phyloP scores from a whole-genome alignment of 441 rosid species.

The Omphalea diandra region DNA sequence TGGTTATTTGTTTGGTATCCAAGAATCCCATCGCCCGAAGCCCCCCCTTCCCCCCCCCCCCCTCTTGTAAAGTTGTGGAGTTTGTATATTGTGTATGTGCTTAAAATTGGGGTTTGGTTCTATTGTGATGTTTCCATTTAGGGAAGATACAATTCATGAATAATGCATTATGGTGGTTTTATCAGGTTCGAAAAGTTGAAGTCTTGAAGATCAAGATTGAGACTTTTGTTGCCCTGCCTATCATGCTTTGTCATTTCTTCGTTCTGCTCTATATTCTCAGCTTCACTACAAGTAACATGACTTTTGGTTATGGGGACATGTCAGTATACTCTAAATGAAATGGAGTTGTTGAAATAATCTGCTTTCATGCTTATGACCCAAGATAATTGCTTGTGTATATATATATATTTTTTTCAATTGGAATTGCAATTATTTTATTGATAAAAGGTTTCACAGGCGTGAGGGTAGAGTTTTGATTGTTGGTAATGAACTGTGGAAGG shows the following conservation, averaged over 20 bases:
- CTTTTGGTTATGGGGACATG: slow-evolving; percentile 34
- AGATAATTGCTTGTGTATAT: background rate
- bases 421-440: slow-evolving; percentile 6
- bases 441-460: slow-evolving; percentile 31
- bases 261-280: slow-evolving; percentile 30
- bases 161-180: background rate
- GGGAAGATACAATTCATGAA: background rate
- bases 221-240: background rate
- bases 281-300: slow-evolving; percentile 25
- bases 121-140: background rate
- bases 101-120: background rate
- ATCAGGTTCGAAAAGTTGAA: slow-evolving; percentile 12
- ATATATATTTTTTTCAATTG: background rate
- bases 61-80: slow-evolving; percentile 1
- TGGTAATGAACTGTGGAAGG: slow-evolving; percentile 70
- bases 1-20: background rate
- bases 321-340: slow-evolving; percentile 31
- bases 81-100: background rate
- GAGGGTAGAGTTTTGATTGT: slow-evolving; percentile 44
- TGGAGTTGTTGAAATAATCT: background rate
- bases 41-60: background rate
- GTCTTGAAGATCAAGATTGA: slow-evolving; percentile 2
- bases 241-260: slow-evolving; percentile 21
- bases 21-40: background rate
- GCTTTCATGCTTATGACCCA: background rate